Evolutionary conservation across 164 flowering plant species (phyloP).

Genomic region (Vitis cinerea): DNA sequence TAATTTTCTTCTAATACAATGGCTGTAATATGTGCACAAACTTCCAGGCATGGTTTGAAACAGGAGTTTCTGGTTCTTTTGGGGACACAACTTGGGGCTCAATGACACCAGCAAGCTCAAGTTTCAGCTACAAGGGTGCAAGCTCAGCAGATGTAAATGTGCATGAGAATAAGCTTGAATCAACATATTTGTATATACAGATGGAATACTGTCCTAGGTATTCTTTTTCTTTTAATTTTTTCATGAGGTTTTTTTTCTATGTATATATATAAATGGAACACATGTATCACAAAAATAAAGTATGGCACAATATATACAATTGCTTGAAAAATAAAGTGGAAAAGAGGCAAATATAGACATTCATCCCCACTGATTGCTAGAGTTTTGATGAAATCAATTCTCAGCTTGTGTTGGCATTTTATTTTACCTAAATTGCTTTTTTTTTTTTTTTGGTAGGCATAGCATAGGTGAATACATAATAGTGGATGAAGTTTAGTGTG

Average conservation of each 20-base stretch:
- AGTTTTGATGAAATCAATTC: too few relatives aligned
- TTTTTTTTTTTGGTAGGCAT: too few relatives aligned
- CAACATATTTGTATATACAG: conserved; percentile 90
- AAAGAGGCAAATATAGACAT: too few relatives aligned
- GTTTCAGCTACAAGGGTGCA: conserved; percentile 46
- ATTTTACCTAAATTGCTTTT: too few relatives aligned
- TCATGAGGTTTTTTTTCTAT: neutral
- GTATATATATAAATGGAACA: neutral
- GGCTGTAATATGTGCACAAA: conserved; percentile 14
- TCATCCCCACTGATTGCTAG: too few relatives aligned
- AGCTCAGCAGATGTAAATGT: conserved; percentile 47
- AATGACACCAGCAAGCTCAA: conserved; percentile 51
- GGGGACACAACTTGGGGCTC: conserved; percentile 62
- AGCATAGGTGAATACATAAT: too few relatives aligned
- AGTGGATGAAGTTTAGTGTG: too few relatives aligned
- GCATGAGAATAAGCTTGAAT: conserved; percentile 58
- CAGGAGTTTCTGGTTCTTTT: conserved; percentile 52
- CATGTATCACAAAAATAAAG: too few relatives aligned
- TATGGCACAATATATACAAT: too few relatives aligned
- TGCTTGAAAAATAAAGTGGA: too few relatives aligned
- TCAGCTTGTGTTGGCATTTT: too few relatives aligned
- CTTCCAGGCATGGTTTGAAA: conserved; percentile 96
- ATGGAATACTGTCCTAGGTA: conserved; percentile 99
- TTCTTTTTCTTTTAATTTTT: neutral
- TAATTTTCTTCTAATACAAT: conserved; percentile 3